A percentile compares a stretch with the other conserved stretches of the same genome.
Conservation (phyloP, 768 basidiomycete species). For the Amanita molliuscula region DNA sequence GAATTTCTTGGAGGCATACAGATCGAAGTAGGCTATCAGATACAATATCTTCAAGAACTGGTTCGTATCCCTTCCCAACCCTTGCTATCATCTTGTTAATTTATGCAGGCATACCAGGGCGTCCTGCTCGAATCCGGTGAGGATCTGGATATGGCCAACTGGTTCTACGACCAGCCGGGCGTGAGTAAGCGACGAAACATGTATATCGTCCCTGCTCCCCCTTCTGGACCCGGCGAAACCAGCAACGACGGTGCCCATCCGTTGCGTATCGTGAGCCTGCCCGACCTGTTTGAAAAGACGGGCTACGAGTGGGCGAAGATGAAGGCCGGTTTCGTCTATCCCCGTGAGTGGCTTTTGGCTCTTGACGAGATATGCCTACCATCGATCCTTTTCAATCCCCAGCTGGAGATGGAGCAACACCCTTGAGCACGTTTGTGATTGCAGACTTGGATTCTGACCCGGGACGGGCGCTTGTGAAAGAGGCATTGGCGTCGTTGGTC, state of each 20-base stretch:
- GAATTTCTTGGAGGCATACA: constrained; percentile 59
- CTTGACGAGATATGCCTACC: background rate
- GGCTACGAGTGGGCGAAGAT: constrained; percentile 23
- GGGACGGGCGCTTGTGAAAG: constrained; percentile 50
- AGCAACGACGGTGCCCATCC: background rate
- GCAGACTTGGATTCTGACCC: constrained; percentile 64
- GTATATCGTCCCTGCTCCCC: constrained; percentile 56
- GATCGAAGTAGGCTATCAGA: constrained; percentile 42
- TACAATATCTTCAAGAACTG: constrained; percentile 66
- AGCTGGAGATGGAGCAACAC: constrained; percentile 23
- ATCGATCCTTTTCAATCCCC: background rate
- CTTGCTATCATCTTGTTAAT: background rate
- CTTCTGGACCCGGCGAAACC: constrained; percentile 26
- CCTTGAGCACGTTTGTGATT: constrained; percentile 52
- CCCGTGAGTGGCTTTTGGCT: constrained; percentile 8
- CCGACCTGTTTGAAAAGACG: constrained; percentile 38
- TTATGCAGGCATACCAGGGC: constrained; percentile 45
- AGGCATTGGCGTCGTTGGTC: constrained; percentile 60
- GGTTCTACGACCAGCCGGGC: constrained; percentile 86
- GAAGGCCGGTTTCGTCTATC: constrained; percentile 5
- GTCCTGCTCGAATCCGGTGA: constrained; percentile 42
- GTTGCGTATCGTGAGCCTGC: constrained; percentile 44
- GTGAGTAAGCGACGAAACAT: constrained; percentile 63
- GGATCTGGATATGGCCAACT: constrained; percentile 44
- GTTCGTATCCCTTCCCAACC: too few relatives aligned